Conservation (phyloP, 73 alveolate genomes). For the Symbiodinium natans region DNA sequence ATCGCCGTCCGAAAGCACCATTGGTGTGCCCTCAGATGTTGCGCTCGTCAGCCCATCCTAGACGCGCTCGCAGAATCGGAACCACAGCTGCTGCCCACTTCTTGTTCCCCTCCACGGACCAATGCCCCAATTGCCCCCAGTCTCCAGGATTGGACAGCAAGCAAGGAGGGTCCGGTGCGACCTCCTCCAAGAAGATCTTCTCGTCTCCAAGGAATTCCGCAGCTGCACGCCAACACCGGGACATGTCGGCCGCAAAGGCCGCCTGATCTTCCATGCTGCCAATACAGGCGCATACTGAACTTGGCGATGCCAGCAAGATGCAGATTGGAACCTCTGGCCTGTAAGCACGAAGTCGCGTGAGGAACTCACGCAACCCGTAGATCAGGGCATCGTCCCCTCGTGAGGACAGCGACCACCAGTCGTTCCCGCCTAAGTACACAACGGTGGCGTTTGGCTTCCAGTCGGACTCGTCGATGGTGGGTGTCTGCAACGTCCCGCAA, state of each 20-base stretch:
- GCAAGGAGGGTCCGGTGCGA: conserved; percentile 77
- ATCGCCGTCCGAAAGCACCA: too few species aligned
- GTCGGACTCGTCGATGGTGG: background rate
- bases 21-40: too few species aligned
- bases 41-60: background rate
- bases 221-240: conserved; percentile 53
- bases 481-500: conserved; percentile 22
- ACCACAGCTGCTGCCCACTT: conserved; percentile 80
- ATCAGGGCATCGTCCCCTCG: conserved; percentile 58
- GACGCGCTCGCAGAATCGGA: conserved; percentile 34
- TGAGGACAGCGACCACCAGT: conserved; percentile 60
- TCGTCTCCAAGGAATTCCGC: background rate
- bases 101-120: conserved; percentile 60
- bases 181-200: conserved; percentile 41
- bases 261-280: conserved; percentile 62
- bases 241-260: conserved; percentile 79
- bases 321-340: conserved; percentile 51
- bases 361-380: conserved; percentile 37
- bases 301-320: conserved; percentile 54
- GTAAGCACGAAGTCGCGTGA: conserved; percentile 38
- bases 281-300: conserved; percentile 56
- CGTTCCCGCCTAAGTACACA: conserved; percentile 63
- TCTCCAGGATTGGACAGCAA: conserved; percentile 37
- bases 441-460: conserved; percentile 71
- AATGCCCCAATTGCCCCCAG: conserved; percentile 87